Evolutionary conservation across 495 filamentous ascomycete species (phyloP).

Genomic region (Lasiosphaeris hirsuta): DNA sequence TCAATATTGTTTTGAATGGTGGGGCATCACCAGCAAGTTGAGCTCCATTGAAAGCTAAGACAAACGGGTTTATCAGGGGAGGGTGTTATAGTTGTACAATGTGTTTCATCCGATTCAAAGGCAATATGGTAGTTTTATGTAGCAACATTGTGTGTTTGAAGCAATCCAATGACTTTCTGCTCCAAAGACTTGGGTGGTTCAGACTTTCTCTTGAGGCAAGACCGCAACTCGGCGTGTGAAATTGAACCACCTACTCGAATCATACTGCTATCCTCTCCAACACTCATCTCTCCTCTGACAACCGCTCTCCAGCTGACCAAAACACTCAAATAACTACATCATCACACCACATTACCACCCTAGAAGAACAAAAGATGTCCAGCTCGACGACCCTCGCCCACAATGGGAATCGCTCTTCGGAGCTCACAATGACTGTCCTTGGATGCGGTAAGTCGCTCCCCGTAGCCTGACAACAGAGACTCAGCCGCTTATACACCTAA

Average conservation of each 20-base stretch:
- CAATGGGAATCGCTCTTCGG: conserved; percentile 32
- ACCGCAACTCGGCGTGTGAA: neutral
- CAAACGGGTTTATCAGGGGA: no score
- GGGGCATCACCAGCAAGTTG: no score
- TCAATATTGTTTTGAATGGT: no score
- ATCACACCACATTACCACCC: neutral
- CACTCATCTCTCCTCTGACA: neutral
- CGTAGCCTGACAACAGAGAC: neutral
- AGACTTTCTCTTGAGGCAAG: neutral
- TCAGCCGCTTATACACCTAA: neutral
- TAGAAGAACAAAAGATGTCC: neutral
- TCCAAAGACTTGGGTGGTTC: no score
- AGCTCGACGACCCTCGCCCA: conserved; percentile 2
- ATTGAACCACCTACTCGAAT: neutral
- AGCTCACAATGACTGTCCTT: conserved; percentile 65
- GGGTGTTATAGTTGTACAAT: no score
- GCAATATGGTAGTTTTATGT: no score
- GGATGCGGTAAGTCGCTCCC: conserved; percentile 61
- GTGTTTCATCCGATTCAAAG: no score
- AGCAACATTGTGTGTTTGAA: no score
- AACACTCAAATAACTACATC: conserved; percentile 1
- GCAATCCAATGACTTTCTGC: no score
- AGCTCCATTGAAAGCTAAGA: no score
- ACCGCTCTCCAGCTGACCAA: neutral
- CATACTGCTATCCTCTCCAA: neutral